phyloP scores from a whole-genome alignment of 257 asterid species.

The Solanum lignicaule region DNA sequence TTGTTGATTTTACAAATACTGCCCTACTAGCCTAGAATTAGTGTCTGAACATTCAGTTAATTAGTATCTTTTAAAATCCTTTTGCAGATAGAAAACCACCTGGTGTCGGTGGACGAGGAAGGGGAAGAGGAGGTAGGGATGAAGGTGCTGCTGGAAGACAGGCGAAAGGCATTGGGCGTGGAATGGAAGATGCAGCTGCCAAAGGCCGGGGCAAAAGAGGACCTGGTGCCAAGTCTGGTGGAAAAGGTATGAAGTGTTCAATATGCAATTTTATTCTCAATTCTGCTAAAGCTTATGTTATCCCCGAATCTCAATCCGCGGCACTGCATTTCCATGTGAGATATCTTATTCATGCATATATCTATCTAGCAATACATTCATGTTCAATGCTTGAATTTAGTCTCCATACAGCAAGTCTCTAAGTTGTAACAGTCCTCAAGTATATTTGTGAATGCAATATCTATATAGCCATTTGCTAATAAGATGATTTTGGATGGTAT shows the following conservation, averaged over 20 bases:
- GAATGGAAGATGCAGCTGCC: constrained; percentile 39
- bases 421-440: neutral
- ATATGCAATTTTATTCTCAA: neutral
- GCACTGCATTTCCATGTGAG: no score
- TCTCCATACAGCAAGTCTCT: neutral
- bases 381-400: neutral
- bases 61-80: neutral
- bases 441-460: neutral
- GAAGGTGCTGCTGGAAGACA: constrained; percentile 30
- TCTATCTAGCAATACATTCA: neutral
- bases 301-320: neutral
- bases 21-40: neutral
- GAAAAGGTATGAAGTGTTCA: neutral
- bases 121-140: constrained; percentile 16
- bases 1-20: neutral
- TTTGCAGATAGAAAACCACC: constrained; percentile 51
- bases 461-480: neutral
- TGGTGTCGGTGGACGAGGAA: constrained; percentile 50
- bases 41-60: neutral
- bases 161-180: constrained; percentile 41
- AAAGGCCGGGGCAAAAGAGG: constrained; percentile 45
- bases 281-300: no score
- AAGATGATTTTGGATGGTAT: neutral
- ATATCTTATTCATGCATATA: no score
- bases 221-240: constrained; percentile 20